Evolutionary conservation across 202 grass and related monocot species (phyloP), one percentile per base, ranked within the genome.

Genomic region (Setaria viridis): DNA sequence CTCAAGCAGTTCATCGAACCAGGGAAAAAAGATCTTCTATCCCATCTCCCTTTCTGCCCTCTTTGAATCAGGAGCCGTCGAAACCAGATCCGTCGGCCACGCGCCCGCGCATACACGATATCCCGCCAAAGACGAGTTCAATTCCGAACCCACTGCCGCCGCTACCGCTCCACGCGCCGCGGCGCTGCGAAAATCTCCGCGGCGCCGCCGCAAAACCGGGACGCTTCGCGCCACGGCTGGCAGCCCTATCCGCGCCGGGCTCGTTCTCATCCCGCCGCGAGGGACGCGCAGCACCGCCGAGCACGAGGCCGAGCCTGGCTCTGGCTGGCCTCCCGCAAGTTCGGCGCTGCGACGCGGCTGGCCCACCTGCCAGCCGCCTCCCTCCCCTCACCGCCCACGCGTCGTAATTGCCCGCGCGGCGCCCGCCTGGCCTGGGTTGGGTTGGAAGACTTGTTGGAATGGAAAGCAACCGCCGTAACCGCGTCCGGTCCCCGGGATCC

Each of bases 361-460:
- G n/a, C 2, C 78, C 63, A 70, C 77, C 54, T 41, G 78, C 67
- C 62, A 76, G 14, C 48, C 12, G 48, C 70, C 21, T 29, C 8
- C 11, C 8, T 4, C 46, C 47, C 9, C 29, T 1, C n/a, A n/a
- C 51, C 41, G 0, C 20, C 71, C 79, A 53, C 78, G 70, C 59
- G 70, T 21, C 59, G 70, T 21, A 30, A 19, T 45, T 45, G 62
- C 48, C 59, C 15, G 9, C 76, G 11, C 1, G 9, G 3, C 78
- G 48, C 79, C 42, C 42, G 42, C 5, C 42, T 37, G 35, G 35
- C 42, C 25, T 25, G 25, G 25, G 25, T 25, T 25, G 25, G 25
- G 25, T 45, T 45, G 53, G 1, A 13, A 13, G 35, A 37, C 35
- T 37, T 37, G 53, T 19, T 55, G 17, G 11, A 70, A 71, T 80